Evolutionary conservation across 495 filamentous ascomycete genomes (phyloP).

Genomic region (Xylaria castorea): DNA sequence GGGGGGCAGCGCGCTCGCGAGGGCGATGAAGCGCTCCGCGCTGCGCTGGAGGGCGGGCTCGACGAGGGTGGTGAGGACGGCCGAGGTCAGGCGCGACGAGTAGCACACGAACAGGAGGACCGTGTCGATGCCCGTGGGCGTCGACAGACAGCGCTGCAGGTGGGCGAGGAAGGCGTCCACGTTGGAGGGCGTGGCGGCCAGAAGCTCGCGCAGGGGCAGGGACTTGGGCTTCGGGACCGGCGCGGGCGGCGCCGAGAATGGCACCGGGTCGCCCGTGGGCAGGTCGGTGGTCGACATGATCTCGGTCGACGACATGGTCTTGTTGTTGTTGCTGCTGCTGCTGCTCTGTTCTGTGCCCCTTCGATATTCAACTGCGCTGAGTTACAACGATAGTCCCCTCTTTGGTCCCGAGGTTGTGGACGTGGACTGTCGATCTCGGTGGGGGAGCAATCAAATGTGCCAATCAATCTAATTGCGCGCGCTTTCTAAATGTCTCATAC

Average conservation of each 20-base stretch:
- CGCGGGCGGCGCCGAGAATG: conserved; percentile 45
- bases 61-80: conserved; percentile 45
- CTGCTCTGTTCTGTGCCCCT: neutral
- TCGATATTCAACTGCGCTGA: neutral
- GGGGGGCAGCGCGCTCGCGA: conserved; percentile 47
- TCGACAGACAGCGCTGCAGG: conserved; percentile 63
- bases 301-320: conserved; percentile 32
- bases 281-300: conserved; percentile 44
- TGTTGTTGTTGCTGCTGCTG: neutral
- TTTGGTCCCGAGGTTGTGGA: conserved; percentile 4
- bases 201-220: conserved; percentile 40
- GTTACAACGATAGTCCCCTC: neutral
- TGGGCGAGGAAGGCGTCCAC: conserved; percentile 58
- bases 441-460: neutral
- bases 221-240: conserved; percentile 48
- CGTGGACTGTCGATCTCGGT: conserved; percentile 17
- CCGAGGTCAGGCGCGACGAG: conserved; percentile 59
- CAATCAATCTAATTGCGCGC: neutral
- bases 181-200: conserved; percentile 48
- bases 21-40: conserved; percentile 48
- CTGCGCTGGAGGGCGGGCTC: conserved; percentile 48
- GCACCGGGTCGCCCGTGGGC: conserved; percentile 46
- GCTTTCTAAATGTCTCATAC: conserved; percentile 4
- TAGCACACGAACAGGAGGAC: conserved; percentile 70
- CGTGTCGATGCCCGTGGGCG: conserved; percentile 66